Evolutionary conservation across 768 basidiomycete genomes (phyloP).

Genomic region (Lentinula raphanica): DNA sequence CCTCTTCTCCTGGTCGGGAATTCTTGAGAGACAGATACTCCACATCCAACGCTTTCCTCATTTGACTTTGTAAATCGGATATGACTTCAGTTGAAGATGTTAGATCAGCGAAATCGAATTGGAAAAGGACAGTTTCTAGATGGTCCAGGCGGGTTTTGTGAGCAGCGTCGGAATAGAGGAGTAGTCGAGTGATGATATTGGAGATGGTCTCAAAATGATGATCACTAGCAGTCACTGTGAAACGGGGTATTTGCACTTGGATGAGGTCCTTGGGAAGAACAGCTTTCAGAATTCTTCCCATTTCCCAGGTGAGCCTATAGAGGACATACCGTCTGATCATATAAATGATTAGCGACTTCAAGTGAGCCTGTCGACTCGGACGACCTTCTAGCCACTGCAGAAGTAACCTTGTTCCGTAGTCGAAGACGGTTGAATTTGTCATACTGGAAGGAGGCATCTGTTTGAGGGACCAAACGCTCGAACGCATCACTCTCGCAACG

Average conservation of each 20-base stretch:
- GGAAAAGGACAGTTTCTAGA: conserved; percentile 77
- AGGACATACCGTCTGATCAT: conserved; percentile 56
- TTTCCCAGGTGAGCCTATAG: too few relatives aligned
- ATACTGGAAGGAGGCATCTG: conserved; percentile 78
- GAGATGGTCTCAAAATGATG: conserved; percentile 82
- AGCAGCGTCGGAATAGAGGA: conserved; percentile 86
- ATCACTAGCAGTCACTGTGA: conserved; percentile 82
- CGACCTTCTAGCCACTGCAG: conserved; percentile 34
- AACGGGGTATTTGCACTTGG: conserved; percentile 74
- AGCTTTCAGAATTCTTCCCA: background rate
- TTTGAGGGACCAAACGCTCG: conserved; percentile 86
- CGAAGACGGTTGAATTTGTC: conserved; percentile 95
- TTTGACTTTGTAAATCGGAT: conserved; percentile 63
- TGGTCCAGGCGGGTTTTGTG: conserved; percentile 75
- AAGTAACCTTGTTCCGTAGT: conserved; percentile 65
- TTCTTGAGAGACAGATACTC: conserved; percentile 35
- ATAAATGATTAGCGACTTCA: conserved; percentile 42
- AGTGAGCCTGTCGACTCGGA: conserved; percentile 31
- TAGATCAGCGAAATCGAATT: conserved; percentile 83
- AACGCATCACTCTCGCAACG: conserved; percentile 78
- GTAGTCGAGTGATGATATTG: conserved; percentile 77
- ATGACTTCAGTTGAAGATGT: conserved; percentile 57
- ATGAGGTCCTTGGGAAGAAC: conserved; percentile 61
- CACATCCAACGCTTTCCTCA: conserved; percentile 60
- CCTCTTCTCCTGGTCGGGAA: conserved; percentile 35